Evolutionary conservation across 2,329 filamentous ascomycete species (phyloP).

Genomic region (Apiospora koreana): DNA sequence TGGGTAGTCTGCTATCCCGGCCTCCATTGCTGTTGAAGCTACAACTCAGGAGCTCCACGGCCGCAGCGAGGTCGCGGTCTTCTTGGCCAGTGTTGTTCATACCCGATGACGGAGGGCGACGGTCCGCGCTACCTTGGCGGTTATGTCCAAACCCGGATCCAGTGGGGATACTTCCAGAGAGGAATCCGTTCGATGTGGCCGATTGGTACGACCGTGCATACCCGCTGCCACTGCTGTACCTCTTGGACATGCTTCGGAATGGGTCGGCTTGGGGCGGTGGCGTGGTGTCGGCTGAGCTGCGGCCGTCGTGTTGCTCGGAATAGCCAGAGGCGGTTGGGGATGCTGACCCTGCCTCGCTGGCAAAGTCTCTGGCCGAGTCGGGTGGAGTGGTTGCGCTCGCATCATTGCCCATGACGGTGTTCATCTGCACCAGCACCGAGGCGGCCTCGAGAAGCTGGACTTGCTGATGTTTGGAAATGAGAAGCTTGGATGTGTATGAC

Average conservation of each 20-base stretch:
- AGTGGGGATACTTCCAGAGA: conserved; percentile 53
- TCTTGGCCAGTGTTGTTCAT: conserved; percentile 75
- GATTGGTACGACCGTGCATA: conserved; percentile 85
- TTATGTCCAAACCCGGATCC: conserved; percentile 56
- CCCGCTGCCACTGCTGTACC: conserved; percentile 57
- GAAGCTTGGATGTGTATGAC: conserved; percentile 93
- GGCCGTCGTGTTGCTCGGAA: conserved; percentile 74
- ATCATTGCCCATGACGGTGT: conserved; percentile 44
- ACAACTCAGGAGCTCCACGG: conserved; percentile 86
- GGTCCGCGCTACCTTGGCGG: conserved; percentile 74
- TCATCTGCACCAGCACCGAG: conserved; percentile 95
- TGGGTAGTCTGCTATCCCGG: conserved; percentile 62
- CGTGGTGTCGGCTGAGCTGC: conserved; percentile 89
- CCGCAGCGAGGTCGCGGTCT: conserved; percentile 84
- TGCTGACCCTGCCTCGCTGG: conserved; percentile 78
- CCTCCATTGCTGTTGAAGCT: conserved; percentile 82
- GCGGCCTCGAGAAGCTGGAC: conserved; percentile 96
- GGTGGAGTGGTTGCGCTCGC: conserved; percentile 59
- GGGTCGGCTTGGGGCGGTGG: conserved; percentile 77
- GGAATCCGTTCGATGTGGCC: conserved; percentile 54
- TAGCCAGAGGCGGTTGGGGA: conserved; percentile 82
- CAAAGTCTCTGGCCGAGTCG: conserved; percentile 66
- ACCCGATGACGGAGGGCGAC: conserved; percentile 77
- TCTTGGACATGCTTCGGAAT: conserved; percentile 54
- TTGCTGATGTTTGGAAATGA: conserved; percentile 99